phyloP scores from a whole-genome alignment of 805 yeast species.

The Kuraishia ogatae region DNA sequence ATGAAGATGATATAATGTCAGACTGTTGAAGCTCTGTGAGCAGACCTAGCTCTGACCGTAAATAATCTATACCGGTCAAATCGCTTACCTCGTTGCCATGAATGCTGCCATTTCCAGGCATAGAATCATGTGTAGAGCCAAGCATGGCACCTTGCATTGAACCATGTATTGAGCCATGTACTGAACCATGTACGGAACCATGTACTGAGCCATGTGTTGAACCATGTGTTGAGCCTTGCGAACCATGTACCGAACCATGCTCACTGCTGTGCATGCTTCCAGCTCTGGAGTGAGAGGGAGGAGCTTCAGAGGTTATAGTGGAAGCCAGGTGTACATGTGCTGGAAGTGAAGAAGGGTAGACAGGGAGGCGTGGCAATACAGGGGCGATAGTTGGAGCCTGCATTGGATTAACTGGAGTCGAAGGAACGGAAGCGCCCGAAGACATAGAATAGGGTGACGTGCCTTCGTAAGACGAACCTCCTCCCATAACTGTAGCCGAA shows the following conservation, averaged over 20 bases:
- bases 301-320: neutral
- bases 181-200: too few relatives aligned
- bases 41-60: conserved; percentile 24
- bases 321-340: neutral
- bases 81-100: neutral
- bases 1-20: conserved; percentile 28
- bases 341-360: neutral
- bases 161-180: neutral
- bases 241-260: neutral
- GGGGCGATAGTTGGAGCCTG: neutral
- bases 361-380: neutral
- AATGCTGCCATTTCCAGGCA: neutral
- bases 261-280: neutral
- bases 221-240: neutral
- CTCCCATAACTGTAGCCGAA: neutral
- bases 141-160: too few relatives aligned
- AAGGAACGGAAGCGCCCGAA: neutral
- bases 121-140: neutral
- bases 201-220: too few relatives aligned
- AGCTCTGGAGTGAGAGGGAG: neutral
- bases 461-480: neutral
- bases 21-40: conserved; percentile 24
- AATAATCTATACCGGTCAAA: neutral
- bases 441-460: neutral
- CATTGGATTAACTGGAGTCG: neutral